These are phyloP conservation scores for Trichosanthes cucumerina DNA, from an alignment of 306 rosid genomes.

Conservation along the genomic window DNA sequence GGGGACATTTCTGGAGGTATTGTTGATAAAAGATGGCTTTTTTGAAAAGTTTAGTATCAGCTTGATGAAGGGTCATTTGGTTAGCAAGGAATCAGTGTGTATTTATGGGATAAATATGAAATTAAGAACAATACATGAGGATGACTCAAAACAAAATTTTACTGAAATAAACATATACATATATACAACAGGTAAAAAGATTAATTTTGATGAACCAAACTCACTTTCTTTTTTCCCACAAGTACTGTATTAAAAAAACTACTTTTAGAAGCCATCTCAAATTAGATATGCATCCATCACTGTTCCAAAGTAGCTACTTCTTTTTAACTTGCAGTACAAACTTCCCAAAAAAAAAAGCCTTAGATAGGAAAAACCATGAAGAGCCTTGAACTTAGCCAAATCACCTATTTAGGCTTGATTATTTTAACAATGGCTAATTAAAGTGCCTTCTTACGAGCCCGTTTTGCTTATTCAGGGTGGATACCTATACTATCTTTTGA, in stretches of 20 bases:
- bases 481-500: not conserved
- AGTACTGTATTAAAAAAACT: not conserved
- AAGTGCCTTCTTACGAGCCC: not conserved
- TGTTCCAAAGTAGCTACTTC: not conserved
- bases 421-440: not conserved
- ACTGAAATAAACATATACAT: too few species aligned
- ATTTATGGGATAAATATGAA: too few species aligned
- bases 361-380: not conserved
- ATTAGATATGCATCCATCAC: not conserved
- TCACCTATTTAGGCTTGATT: not conserved
- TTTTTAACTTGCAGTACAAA: not conserved
- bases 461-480: not conserved
- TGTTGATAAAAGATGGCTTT: not conserved
- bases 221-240: not conserved
- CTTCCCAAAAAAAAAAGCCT: not conserved
- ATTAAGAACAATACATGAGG: too few species aligned
- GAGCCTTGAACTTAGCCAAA: not conserved
- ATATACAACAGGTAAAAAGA: too few species aligned
- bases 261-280: not conserved
- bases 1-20: not conserved
- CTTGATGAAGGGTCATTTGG: not conserved
- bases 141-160: too few species aligned
- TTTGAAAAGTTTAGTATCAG: too few species aligned
- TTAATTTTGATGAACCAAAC: too few species aligned
- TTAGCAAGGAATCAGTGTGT: not conserved